Base-by-base conservation (phyloP, 2,329 filamentous ascomycete genomes). In the Trichophyton mentagrophytes region DNA sequence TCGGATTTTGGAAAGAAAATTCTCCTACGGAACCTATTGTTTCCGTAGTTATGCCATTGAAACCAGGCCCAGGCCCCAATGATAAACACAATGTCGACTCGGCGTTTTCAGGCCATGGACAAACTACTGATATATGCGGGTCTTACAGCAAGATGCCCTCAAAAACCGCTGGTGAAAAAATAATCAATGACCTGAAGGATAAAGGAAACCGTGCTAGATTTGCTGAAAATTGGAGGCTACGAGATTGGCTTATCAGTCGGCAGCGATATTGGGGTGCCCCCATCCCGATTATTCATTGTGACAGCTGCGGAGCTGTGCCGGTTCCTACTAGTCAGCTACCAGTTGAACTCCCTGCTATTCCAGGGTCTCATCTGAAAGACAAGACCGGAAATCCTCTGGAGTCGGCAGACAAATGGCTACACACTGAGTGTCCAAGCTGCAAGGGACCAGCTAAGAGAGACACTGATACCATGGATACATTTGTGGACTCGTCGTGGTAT, bases 401-500 rank as follows among this genome's bases (percentile, higher is more conserved):
- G 65, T 80, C 82, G 20, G 84, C 85, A 1, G 75, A 84, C 11
- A 83, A 86, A 6, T 96, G 89, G 85, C 79, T 89, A 53, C 83
- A 90, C 66, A 88, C 85, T 0, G 72, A 78, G 2, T 96, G 90
- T 69, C 90, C 90, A 20, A 73, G 67, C 56, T 96, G 90, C 67
- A 76, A 80, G 15, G 79, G 81, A 1, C 74, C 83, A 25, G 90
- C 89, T 5, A 87, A 84, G 70, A 82, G 90, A 64, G 90, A 96
- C 65, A 95, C 90, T 0, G 90, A 96, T 71, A 96, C 90, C 2
- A 95, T 96, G 90, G 90, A 96, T 72, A 96, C 90, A 0, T 96
- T 96, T 74, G 90, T 96, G 63, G 90, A 95, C 74, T 95, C 90
- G 1, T 95, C 90, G 60, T 96, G 90, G 90, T 96, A 96, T 72